Evolutionary conservation across 2,329 filamentous ascomycete species (phyloP), one percentile per base, ranked within the genome.

Genomic region (Epichloe typhina): DNA sequence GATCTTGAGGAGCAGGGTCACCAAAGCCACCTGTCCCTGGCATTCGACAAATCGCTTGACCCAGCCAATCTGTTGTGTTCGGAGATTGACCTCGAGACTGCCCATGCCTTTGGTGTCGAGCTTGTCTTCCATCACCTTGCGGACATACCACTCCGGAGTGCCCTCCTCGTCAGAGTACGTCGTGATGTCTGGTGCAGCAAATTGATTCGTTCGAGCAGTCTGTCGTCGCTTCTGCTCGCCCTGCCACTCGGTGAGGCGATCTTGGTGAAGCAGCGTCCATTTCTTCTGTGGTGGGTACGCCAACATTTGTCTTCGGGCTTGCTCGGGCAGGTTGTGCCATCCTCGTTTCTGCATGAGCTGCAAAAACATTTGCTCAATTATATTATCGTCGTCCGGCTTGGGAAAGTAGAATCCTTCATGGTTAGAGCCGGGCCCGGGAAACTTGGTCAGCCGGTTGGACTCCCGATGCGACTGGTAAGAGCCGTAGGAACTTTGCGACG

Each of bases 51-150:
- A 98, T 40, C 86, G 82, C 70, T 87, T 90, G 50, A 98, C 93
- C 93, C 93, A 98, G 60, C 85, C 90, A 60, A 98, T 97, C 52
- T 94, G 93, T 66, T 98, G 93, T 39, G 93, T 97, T 62, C 93
- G 77, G 60, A 98, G 69, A 66, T 91, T 96, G 70, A 98, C 94
- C 63, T 93, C 88, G 63, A 98, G 72, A 71, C 88, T 95, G 56
- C 88, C 88, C 55, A 98, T 76, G 54, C 95, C 87, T 72, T 97
- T 96, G 57, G 84, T 79, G 50, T 90, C 88, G 57, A 97, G 88
- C 55, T 82, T 87, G 67, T 96, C 94, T 66, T 97, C 91, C 86
- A 97, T 88, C 53, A 97, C 87, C 65, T 88, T 91, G 64, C 88
- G 86, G 49, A 98, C 91, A 66, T 95, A 98, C 91, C 91, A 98